Base-by-base conservation (phyloP, 176 grass and related monocot genomes). In the Elaeis guineensis region DNA sequence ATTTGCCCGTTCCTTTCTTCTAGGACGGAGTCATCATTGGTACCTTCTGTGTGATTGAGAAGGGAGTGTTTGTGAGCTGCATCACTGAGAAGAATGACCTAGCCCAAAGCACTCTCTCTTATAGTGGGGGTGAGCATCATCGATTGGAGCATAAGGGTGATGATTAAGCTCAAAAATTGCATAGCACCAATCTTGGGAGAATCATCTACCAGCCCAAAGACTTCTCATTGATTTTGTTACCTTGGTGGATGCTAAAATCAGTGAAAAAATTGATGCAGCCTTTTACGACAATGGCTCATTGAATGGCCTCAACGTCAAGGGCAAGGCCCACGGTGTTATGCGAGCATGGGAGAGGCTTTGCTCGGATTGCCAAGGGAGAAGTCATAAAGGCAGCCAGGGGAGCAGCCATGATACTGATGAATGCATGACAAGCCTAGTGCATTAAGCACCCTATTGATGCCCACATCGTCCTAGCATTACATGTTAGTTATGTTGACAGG, bases 241-340 rank as follows among this genome's bases (percentile, higher is more conserved):
- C 57, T 52, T 53, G n/a, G 58, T 62, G 9, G 19, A 52, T 24
- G 23, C 57, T 1, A 17, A n/a, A 7, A 16, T 8, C 8, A 1
- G 0, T 2, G 21, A 3, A 17, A 62, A 62, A 4, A 62, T 48
- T 19, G 2, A 18, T 18, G 17, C 30, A 44, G 64, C 0, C 0
- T 76, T 75, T 64, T 58, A 75, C 62, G 25, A 22, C 1, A 57
- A 17, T 53, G 48, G 2, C 70, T 77, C 0, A 17, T 1, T n/a
- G 55, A 71, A 2, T 1, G 56, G 29, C 29, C 29, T 66, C 0
- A 50, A 80, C 16, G 77, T 87, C 19, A 78, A 26, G 62, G 83
- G 77, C 16, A 93, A 93, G 70, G 84, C n/a, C n/a, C n/a, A n/a
- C 87, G 0, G 89, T 84, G 3, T 21, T 84, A 21, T 93, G 89